A percentile compares a stretch with the other conserved stretches of the same genome.
phyloP scores from a whole-genome alignment of 257 asterid genomes.

The Ophiorrhiza pumila region DNA sequence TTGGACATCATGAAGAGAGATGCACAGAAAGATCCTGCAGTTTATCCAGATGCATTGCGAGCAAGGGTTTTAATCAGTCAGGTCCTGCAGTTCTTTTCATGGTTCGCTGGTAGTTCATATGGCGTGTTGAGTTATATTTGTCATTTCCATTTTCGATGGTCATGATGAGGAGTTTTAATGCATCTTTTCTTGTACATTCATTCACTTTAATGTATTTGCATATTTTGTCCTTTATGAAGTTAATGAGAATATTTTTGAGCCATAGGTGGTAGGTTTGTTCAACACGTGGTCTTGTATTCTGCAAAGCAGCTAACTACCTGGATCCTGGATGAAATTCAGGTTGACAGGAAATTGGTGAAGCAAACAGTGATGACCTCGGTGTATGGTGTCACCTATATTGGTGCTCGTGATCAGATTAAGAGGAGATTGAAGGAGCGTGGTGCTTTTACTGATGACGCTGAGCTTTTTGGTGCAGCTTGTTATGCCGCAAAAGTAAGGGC shows the following conservation, averaged over 20 bases:
- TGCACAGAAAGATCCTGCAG: conserved; percentile 81
- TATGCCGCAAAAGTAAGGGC: conserved; percentile 89
- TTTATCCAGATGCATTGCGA: conserved; percentile 64
- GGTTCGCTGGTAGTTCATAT: not conserved
- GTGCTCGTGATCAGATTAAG: conserved; percentile 96
- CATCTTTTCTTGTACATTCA: not conserved
- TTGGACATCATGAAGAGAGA: conserved; percentile 81
- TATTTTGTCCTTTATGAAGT: not conserved
- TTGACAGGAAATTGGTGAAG: conserved; percentile 95
- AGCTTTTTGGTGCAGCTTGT: conserved; percentile 78
- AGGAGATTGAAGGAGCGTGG: conserved; percentile 86
- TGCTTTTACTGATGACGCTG: conserved; percentile 60
- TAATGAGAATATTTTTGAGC: not conserved
- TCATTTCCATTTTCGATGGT: not conserved
- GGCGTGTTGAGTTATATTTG: not conserved
- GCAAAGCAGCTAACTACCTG: conserved; percentile 1
- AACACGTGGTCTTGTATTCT: not conserved
- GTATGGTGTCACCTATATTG: conserved; percentile 95
- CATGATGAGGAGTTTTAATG: not conserved
- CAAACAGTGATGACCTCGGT: conserved; percentile 99
- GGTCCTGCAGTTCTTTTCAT: conserved; percentile 36
- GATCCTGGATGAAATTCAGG: conserved; percentile 45
- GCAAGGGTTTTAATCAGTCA: conserved; percentile 71
- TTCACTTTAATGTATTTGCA: not conserved
- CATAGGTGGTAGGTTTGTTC: not conserved